Base-by-base conservation (phyloP, 106 monocot species). In the Dioscorea dumetorum region DNA sequence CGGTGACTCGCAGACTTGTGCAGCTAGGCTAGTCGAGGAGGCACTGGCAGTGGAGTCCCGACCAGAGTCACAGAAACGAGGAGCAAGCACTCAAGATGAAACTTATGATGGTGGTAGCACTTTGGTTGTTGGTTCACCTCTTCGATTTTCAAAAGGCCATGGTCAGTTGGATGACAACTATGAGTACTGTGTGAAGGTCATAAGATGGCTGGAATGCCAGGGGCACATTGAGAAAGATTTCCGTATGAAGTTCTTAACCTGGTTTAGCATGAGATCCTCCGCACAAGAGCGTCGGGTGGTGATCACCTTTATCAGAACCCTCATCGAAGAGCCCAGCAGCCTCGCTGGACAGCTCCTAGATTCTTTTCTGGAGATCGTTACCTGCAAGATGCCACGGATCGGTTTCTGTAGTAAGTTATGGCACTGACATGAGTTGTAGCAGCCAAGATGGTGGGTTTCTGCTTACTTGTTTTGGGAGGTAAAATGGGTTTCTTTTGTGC, bases 251-350 rank as follows among this genome's bases (percentile, higher is more conserved):
- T 90, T 97, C 68, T 69, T 97, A 23, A 97, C 97, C 1, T 92
- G 97, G 92, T 97, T 83, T 62, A 97, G 97, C 75, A 64, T 97
- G 74, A 80, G 89, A 24, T 97, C 97, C 0, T 83, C 75, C 0
- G 91, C 87, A 73, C 86, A 92, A 72, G 97, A 97, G 64, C 79
- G 97, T 11, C 76, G 84, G 49, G 88, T 92, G n/a, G 97, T 97
- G 12, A 70, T 87, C 33, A 93, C 97, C 11, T 97, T 87, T 54
- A 88, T 97, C 11, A 66, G 79, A 2, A 92, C 92, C 6, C 86
- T 97, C 28, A 80, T 79, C 51, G 92, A 93, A 33, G 97, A 97
- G 31, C 97, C 97, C 4, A 74, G 72, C 34, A 79, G 89, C 69
- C 75, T 97, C 68, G 97, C 92, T 0, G 92, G 87, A 7, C 97